Percentiles rank a stretch among this genome's conserved stretches.
These are phyloP conservation scores for Digitaria exilis DNA, from an alignment of 202 grass and related monocot species.

Conservation along the genomic window DNA sequence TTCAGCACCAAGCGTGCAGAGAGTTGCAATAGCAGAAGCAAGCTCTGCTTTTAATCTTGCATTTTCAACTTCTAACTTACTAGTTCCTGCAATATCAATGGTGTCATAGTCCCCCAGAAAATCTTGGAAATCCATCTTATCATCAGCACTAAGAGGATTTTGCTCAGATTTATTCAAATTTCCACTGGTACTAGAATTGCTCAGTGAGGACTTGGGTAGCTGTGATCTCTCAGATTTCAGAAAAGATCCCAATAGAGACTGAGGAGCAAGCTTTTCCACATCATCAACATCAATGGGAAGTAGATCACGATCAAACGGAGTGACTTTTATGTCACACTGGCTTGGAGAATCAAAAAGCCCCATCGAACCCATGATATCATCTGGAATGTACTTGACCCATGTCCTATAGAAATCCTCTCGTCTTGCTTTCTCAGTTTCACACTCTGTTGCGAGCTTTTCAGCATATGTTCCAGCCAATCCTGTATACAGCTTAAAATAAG, in stretches of 20 bases:
- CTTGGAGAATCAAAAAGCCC: constrained; percentile 87
- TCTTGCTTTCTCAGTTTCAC: constrained; percentile 77
- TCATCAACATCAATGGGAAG: constrained; percentile 85
- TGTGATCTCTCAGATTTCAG: constrained; percentile 60
- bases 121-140: constrained; percentile 68
- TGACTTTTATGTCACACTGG: constrained; percentile 81
- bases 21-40: constrained; percentile 83
- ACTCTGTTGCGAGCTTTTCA: constrained; percentile 78
- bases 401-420: constrained; percentile 78
- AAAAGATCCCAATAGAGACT: constrained; percentile 60
- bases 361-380: constrained; percentile 83
- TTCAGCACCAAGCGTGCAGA: constrained; percentile 67
- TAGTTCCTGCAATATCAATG: constrained; percentile 85
- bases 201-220: constrained; percentile 43
- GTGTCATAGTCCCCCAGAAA: constrained; percentile 60
- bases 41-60: constrained; percentile 90
- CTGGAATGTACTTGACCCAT: constrained; percentile 76
- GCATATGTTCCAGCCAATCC: constrained; percentile 86
- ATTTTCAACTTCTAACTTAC: constrained; percentile 94
- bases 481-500: constrained; percentile 85
- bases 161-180: constrained; percentile 63
- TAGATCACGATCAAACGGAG: constrained; percentile 77
- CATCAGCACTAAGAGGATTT: constrained; percentile 51
- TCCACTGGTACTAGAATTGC: constrained; percentile 40
- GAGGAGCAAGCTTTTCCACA: constrained; percentile 74